Evolutionary conservation across 2,329 filamentous ascomycete genomes (phyloP).

Genomic region (Daldinia sp.): DNA sequence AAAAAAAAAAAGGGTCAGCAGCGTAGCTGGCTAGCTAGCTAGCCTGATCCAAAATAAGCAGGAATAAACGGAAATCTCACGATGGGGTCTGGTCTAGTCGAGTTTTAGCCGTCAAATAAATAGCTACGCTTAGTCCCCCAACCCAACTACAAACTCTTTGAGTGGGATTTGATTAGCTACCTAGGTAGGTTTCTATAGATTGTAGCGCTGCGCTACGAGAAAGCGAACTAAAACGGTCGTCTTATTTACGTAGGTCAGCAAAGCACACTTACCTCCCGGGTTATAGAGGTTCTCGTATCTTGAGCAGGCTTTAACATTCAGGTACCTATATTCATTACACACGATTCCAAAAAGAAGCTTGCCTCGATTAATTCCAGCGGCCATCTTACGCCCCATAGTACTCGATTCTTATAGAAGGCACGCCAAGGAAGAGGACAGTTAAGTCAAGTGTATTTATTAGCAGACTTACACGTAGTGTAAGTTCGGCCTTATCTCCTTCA

Average conservation of each 20-base stretch:
- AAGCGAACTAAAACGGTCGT: not conserved
- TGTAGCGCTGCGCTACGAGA: not conserved
- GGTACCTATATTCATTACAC: not conserved
- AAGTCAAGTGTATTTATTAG: not conserved
- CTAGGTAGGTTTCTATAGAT: no score
- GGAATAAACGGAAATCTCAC: not conserved
- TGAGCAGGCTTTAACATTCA: not conserved
- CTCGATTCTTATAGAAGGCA: no score
- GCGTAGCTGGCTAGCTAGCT: not conserved
- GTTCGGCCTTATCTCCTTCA: not conserved
- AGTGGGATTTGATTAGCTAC: no score
- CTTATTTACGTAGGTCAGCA: not conserved
- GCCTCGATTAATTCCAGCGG: no score
- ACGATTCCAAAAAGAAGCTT: no score
- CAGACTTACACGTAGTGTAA: not conserved
- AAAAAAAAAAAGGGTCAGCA: not conserved
- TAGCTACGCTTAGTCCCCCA: constrained; percentile 1
- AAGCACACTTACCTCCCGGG: not conserved
- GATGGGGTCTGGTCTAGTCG: not conserved
- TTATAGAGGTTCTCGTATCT: not conserved
- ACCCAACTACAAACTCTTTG: not conserved
- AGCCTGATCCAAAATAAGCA: not conserved
- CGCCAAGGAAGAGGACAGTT: no score
- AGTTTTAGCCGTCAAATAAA: not conserved
- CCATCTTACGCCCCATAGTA: no score